phyloP scores from a whole-genome alignment of 495 filamentous ascomycete species.

The Cercophora newfieldiana region DNA sequence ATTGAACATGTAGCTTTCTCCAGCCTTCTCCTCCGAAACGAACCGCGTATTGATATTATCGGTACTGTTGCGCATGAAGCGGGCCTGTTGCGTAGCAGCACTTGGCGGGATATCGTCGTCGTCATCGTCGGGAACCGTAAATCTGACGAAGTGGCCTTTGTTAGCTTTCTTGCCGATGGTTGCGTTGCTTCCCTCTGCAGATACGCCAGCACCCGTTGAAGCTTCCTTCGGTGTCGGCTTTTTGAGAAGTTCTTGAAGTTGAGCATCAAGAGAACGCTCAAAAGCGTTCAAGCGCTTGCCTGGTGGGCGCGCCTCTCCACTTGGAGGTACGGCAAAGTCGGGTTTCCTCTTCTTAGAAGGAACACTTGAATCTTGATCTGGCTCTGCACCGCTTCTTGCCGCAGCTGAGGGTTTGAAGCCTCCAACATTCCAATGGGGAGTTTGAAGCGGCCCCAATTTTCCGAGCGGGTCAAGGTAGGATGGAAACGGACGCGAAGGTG shows the following conservation, averaged over 20 bases:
- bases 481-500: background rate
- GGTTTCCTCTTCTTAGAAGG: slow-evolving; percentile 1
- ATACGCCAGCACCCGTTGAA: background rate
- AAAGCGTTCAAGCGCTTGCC: slow-evolving; percentile 25
- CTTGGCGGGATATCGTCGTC: slow-evolving; percentile 33
- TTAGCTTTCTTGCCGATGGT: slow-evolving; percentile 33
- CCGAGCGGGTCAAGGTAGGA: too few species aligned
- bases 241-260: slow-evolving; percentile 30
- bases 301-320: slow-evolving; percentile 26
- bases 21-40: slow-evolving; percentile 39
- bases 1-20: slow-evolving; percentile 42
- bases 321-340: slow-evolving; percentile 22
- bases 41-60: slow-evolving; percentile 76
- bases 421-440: too few species aligned
- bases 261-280: slow-evolving; percentile 25
- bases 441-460: too few species aligned
- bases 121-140: slow-evolving; percentile 45
- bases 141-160: slow-evolving; percentile 42
- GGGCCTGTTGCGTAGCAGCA: slow-evolving; percentile 27
- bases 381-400: background rate
- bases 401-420: background rate
- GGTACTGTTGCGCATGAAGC: slow-evolving; percentile 59
- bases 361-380: background rate
- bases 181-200: slow-evolving; percentile 7
- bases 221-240: background rate